These are phyloP conservation scores for Salicornia ramosissima DNA, from an alignment of 148 eudicot genomes.

Conservation along the genomic window DNA sequence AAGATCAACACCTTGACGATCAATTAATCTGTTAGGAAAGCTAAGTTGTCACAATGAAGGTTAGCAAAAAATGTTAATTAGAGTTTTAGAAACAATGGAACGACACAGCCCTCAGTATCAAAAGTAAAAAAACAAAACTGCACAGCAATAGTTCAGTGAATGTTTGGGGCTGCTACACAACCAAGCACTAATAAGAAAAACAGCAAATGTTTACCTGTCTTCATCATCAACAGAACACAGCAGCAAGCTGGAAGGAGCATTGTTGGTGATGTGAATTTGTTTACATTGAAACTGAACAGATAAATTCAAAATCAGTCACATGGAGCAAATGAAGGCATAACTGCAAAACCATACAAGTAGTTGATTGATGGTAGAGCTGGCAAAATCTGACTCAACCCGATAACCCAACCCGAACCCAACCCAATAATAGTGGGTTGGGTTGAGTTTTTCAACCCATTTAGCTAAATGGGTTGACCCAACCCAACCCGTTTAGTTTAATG, in stretches of 20 bases:
- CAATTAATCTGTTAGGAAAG: slow-evolving; percentile 2
- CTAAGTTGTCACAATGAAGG: background rate
- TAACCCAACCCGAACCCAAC: too few species aligned
- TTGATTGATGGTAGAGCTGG: too few species aligned
- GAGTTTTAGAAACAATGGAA: background rate
- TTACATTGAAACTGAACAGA: slow-evolving; percentile 72
- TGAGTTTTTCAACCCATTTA: too few species aligned
- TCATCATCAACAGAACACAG: slow-evolving; percentile 63
- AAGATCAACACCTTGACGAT: background rate
- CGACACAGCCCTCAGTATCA: too few species aligned
- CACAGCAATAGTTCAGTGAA: background rate
- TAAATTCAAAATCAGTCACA: slow-evolving; percentile 22
- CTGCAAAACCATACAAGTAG: too few species aligned
- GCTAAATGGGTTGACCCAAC: too few species aligned
- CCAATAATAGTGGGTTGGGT: too few species aligned
- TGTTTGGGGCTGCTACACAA: too few species aligned
- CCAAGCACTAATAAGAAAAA: too few species aligned
- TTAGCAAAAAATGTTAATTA: too few species aligned
- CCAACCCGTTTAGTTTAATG: too few species aligned
- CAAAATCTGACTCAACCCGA: too few species aligned
- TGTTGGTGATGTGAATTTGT: slow-evolving; percentile 41
- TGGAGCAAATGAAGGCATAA: slow-evolving; percentile 11
- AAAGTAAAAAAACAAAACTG: background rate
- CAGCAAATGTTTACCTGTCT: slow-evolving; percentile 52
- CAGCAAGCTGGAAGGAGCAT: slow-evolving; percentile 52